Conservation (phyloP, 75 land plant genomes). For the Picea sitchensis region DNA sequence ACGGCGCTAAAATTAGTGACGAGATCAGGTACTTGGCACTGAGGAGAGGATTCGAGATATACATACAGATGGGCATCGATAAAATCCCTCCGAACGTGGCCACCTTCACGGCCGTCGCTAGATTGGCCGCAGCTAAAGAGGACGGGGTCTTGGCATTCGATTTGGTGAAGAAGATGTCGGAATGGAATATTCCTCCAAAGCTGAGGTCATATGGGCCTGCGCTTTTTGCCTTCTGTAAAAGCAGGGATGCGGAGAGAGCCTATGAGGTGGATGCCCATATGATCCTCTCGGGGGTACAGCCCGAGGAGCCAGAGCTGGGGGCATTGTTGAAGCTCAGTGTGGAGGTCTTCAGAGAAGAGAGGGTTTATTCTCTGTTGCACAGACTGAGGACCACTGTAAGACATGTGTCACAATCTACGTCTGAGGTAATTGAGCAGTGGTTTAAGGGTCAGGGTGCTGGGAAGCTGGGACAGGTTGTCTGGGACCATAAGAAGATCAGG, state of each 20-base stretch:
- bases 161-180: constrained; percentile 83
- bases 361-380: constrained; percentile 79
- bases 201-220: constrained; percentile 89
- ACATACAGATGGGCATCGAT: constrained; percentile 57
- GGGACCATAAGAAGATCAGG: constrained; percentile 36
- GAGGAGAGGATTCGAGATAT: constrained; percentile 71
- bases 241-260: constrained; percentile 62
- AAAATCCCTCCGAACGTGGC: constrained; percentile 76
- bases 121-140: constrained; percentile 81
- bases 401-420: constrained; percentile 53
- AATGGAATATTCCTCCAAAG: constrained; percentile 52
- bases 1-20: constrained; percentile 16
- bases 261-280: constrained; percentile 86
- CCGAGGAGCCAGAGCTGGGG: constrained; percentile 81
- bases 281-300: constrained; percentile 58
- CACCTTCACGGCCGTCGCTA: constrained; percentile 78
- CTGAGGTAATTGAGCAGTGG: constrained; percentile 67
- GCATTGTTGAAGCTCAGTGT: constrained; percentile 64
- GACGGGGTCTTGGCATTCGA: constrained; percentile 90
- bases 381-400: constrained; percentile 71
- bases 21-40: constrained; percentile 43
- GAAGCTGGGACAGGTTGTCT: constrained; percentile 43
- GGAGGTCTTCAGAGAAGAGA: constrained; percentile 47
- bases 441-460: constrained; percentile 59
- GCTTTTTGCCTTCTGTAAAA: constrained; percentile 51